A percentile compares a stretch with the other conserved stretches of the same genome.
phyloP scores from a whole-genome alignment of 345 rosid genomes.

The Citropsis articulata region DNA sequence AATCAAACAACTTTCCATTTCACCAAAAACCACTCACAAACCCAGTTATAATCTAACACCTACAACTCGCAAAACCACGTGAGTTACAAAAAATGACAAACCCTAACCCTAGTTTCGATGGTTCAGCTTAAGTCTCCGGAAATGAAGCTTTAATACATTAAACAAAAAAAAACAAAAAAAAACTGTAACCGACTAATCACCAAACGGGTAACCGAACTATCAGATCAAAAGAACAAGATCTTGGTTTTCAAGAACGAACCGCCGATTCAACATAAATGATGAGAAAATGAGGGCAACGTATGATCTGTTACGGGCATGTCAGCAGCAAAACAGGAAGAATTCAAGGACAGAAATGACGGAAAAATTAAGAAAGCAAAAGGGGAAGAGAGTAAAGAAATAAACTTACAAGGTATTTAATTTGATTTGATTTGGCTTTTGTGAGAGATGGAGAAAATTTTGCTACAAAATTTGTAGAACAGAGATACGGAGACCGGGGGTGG shows the following conservation, averaged over 20 bases:
- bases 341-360: neutral
- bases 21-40: slow-evolving; percentile 7
- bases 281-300: neutral
- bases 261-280: slow-evolving; percentile 2
- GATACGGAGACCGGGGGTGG: neutral
- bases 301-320: slow-evolving; percentile 12
- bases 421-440: neutral
- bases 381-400: neutral
- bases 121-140: neutral
- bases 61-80: neutral
- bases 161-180: neutral
- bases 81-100: neutral
- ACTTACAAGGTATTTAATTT: slow-evolving; percentile 3
- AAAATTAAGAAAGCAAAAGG: neutral
- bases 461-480: neutral
- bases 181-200: neutral
- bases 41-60: slow-evolving; percentile 4
- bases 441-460: neutral
- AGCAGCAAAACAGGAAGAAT: neutral
- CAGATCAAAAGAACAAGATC: neutral
- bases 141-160: neutral
- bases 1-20: slow-evolving; percentile 7
- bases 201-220: neutral
- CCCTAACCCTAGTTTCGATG: neutral
- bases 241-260: neutral